These are phyloP conservation scores for Lathyrus sativus DNA, from an alignment of 306 rosid genomes.

Conservation along the genomic window DNA sequence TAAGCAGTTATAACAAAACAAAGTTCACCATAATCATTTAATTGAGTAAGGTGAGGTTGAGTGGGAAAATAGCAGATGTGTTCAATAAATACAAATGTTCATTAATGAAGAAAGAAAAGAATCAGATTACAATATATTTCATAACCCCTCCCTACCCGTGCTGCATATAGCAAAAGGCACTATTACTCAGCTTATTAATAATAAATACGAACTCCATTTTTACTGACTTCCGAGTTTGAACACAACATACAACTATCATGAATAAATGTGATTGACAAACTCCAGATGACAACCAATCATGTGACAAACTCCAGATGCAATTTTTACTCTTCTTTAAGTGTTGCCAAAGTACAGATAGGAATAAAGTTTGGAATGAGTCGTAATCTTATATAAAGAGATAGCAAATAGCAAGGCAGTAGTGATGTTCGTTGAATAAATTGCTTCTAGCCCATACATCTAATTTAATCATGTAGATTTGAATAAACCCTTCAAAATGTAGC, in stretches of 20 bases:
- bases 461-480: not conserved
- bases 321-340: not conserved
- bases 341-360: conserved; percentile 1
- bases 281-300: not conserved
- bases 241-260: not conserved
- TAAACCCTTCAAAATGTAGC: not conserved
- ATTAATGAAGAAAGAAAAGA: not conserved
- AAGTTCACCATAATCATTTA: not conserved
- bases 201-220: not conserved
- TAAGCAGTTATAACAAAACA: conserved; percentile 17
- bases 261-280: not conserved
- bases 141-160: not conserved
- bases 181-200: not conserved
- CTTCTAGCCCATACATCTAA: not conserved
- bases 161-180: not conserved
- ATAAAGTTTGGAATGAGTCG: no score
- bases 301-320: not conserved
- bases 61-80: conserved; percentile 3
- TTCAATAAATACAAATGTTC: not conserved
- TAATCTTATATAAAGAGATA: not conserved
- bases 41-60: not conserved
- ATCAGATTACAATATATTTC: not conserved
- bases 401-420: not conserved
- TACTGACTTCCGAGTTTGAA: not conserved
- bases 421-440: not conserved